Evolutionary conservation across 1,139 yeast species (phyloP), one percentile per base, ranked within the genome.

Genomic region (Scheffersomyces lignicola): DNA sequence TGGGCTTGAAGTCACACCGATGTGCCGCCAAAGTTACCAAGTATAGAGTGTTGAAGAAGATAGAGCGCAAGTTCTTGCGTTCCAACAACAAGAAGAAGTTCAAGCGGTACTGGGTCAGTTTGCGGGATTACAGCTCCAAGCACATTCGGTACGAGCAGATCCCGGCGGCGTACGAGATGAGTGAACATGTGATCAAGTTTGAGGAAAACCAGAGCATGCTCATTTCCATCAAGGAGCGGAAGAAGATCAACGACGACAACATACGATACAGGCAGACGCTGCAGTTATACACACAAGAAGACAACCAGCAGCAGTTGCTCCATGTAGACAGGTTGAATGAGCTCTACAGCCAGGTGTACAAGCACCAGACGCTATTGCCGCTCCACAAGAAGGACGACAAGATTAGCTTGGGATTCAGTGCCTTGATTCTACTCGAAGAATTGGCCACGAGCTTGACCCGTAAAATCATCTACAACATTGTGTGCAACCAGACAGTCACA

Each of bases 121-220:
- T n/a, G n/a, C n/a, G n/a, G n/a, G n/a, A n/a, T n/a, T n/a, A n/a
- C n/a, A n/a, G n/a, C n/a, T n/a, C n/a, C n/a, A n/a, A n/a, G n/a
- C 23, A 9, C 23, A 20, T 20, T 9, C n/a, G 10, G 23, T 20
- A 20, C n/a, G 10, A 20, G 8, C 23, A 9, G 23, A 15, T 26
- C 7, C 85, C 85, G 1, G 59, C 65, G 2, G 75, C 81, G 1
- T 58, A 60, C 42, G 87, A 80, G 49, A 69, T 79, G 72, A 67
- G 73, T 39, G 64, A 62, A 13, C 57, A 58, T 14, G 78, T 73
- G 54, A 51, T 74, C 2, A 51, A 53, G 9, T 56, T 73, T 52
- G 86, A 80, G 48, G 74, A 74, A 28, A 50, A 52, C 5, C 79
- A 74, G 42, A 62, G 69, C 15, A 45, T 41, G 2, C 44, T 52